Conservation (phyloP, 2,329 filamentous ascomycete genomes). For the Sporothrix pallida region DNA sequence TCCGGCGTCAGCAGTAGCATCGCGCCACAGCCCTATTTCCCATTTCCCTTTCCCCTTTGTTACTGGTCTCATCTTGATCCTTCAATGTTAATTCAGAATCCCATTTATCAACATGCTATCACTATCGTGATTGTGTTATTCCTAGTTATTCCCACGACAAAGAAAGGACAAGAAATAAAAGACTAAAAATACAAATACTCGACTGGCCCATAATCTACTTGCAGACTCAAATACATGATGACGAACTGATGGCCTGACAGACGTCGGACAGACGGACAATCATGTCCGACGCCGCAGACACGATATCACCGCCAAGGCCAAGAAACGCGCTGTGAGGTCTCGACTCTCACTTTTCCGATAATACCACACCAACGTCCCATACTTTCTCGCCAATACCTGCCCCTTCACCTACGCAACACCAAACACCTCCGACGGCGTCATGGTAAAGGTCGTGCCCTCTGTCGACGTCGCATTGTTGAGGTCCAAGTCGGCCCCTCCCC, state of each 20-base stretch:
- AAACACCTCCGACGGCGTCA: constrained; percentile 24
- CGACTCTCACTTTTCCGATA: too few relatives aligned
- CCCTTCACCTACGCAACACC: not conserved
- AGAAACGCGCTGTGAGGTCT: too few relatives aligned
- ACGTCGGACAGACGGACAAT: too few relatives aligned
- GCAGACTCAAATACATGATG: not conserved
- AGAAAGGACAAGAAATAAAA: too few relatives aligned
- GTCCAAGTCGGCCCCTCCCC: not conserved
- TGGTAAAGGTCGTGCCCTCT: not conserved
- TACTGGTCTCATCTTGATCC: not conserved
- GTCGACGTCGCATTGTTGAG: not conserved
- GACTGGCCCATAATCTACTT: too few relatives aligned
- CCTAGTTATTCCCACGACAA: too few relatives aligned
- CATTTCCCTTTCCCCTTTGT: not conserved
- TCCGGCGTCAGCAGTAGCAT: constrained; percentile 20
- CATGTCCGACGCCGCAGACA: too few relatives aligned
- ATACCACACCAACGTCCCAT: too few relatives aligned
- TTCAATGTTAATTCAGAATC: not conserved
- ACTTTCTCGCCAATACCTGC: not conserved
- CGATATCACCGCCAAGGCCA: too few relatives aligned
- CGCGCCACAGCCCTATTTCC: constrained; percentile 4
- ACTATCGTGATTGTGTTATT: too few relatives aligned
- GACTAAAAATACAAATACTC: not conserved
- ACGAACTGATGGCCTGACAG: not conserved
- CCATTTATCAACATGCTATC: too few relatives aligned